Evolutionary conservation across 768 basidiomycete genomes (phyloP), one percentile per base, ranked within the genome.

Genomic region (Macrolepiota dolichaula): DNA sequence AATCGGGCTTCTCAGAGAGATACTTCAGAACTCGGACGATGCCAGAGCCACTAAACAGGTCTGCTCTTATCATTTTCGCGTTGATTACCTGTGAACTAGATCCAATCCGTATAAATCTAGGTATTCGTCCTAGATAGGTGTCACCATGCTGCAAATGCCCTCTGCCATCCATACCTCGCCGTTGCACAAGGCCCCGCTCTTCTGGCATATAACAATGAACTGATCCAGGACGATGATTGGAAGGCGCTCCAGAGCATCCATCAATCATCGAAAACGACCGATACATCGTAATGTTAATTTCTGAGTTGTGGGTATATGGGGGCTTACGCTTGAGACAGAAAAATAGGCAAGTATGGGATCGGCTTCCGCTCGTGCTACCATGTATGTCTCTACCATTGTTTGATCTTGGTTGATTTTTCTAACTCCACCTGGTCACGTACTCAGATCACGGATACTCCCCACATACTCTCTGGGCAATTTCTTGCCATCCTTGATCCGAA

Each of bases 281-380:
- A 83, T 65, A 73, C 72, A 0, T 76, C 79, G 80, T 79, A 66
- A 62, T n/a, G n/a, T n/a, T n/a, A n/a, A n/a, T n/a, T n/a, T n/a
- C n/a, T n/a, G n/a, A n/a, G n/a, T n/a, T n/a, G n/a, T n/a, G n/a
- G n/a, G n/a, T n/a, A n/a, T n/a, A n/a, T n/a, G n/a, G n/a, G 75
- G 67, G 24, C 49, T 24, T 59, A 15, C 36, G n/a, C 3, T n/a
- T 13, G 15, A 53, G 29, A 17, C 65, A 82, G 81, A 0, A 82
- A 80, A 69, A 82, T 80, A 5, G 82, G 82, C 19, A 84, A 82
- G 64, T 83, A 78, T 62, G 82, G 81, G 0, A 72, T 83, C 19
- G 82, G 82, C 0, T 81, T 83, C 64, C 69, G 82, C 17, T 77
- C 79, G 0, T 74, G 75, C n/a, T 84, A 81, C 63, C 81, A 84